Evolutionary conservation across 176 grass and related monocot genomes (phyloP).

Genomic region (Triticum urartu): DNA sequence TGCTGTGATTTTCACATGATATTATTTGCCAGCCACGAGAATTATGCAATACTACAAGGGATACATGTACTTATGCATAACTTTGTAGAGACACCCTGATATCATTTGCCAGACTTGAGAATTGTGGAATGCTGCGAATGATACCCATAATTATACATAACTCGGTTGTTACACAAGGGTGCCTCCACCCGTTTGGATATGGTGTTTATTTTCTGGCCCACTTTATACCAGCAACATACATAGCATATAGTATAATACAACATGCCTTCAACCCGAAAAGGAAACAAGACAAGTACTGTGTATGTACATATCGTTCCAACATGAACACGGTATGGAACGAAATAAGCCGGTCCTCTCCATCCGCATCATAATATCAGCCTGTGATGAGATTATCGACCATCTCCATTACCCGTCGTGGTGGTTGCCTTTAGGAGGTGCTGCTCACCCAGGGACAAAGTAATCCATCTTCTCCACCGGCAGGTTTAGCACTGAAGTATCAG

Average conservation of each 20-base stretch:
- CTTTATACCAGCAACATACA: constrained; percentile 7
- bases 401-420: background rate
- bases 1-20: too few relatives aligned
- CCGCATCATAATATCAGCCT: background rate
- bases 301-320: constrained; percentile 32
- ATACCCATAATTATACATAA: background rate
- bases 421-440: background rate
- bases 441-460: constrained; percentile 85
- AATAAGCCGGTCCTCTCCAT: background rate
- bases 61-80: background rate
- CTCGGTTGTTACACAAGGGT: background rate
- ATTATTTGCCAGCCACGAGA: too few relatives aligned
- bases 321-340: background rate
- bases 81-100: background rate
- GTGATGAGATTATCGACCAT: background rate
- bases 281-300: background rate
- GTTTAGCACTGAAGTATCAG: constrained; percentile 86
- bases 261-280: background rate
- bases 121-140: background rate
- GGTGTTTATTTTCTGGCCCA: background rate
- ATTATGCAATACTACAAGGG: background rate
- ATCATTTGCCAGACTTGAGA: background rate
- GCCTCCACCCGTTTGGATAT: background rate
- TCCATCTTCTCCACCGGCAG: constrained; percentile 96
- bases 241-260: background rate